These are phyloP conservation scores for Diaporthe ampelina DNA, from an alignment of 2,329 filamentous ascomycete species.

Conservation along the genomic window DNA sequence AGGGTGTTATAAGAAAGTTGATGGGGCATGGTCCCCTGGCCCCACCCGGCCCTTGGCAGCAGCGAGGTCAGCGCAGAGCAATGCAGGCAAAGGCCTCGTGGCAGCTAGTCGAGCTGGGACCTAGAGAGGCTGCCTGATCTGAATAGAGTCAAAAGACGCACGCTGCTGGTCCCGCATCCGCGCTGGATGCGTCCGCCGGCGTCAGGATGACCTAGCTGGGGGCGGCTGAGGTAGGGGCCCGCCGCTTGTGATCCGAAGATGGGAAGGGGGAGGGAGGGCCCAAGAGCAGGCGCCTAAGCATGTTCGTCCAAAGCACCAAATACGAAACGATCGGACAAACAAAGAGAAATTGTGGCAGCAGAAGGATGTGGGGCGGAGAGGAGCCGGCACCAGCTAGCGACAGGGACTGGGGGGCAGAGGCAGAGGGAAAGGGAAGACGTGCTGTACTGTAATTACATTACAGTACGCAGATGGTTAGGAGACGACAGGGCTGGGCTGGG, in stretches of 20 bases:
- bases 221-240: constrained; percentile 17
- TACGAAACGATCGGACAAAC: constrained; percentile 37
- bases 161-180: constrained; percentile 26
- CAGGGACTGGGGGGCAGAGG: background rate
- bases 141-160: constrained; percentile 35
- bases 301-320: constrained; percentile 21
- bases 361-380: constrained; percentile 32
- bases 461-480: constrained; percentile 21
- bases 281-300: constrained; percentile 35
- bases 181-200: constrained; percentile 25
- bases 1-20: constrained; percentile 39
- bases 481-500: constrained; percentile 8
- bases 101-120: constrained; percentile 12
- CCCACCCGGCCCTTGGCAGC: constrained; percentile 23
- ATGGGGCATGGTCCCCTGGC: constrained; percentile 24
- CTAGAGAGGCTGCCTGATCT: constrained; percentile 30
- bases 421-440: background rate
- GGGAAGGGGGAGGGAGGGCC: background rate
- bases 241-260: constrained; percentile 37
- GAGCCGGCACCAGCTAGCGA: constrained; percentile 21
- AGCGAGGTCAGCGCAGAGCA: background rate
- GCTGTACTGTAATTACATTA: constrained; percentile 1
- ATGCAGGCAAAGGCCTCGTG: constrained; percentile 10
- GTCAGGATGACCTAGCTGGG: constrained; percentile 33
- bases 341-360: constrained; percentile 30